phyloP scores from a whole-genome alignment of 2,329 filamentous ascomycete species.

The Coleophoma crateriformis region DNA sequence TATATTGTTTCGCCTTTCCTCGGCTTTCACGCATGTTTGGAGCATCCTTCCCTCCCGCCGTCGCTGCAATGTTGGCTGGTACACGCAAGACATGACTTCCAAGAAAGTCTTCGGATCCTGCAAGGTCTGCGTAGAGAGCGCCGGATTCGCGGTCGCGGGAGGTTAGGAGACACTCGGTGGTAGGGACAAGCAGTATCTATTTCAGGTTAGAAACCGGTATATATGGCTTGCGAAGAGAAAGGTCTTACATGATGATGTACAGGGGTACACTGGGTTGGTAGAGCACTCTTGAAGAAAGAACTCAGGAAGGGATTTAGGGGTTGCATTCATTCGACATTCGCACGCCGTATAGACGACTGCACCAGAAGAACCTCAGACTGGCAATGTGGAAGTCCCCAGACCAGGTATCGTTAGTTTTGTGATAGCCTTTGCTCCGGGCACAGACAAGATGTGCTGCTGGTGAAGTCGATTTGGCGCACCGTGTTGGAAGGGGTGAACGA shows the following conservation, averaged over 20 bases:
- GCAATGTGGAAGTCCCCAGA: slow-evolving; percentile 10
- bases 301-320: slow-evolving; percentile 97
- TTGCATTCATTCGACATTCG: slow-evolving; percentile 70
- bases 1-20: slow-evolving; percentile 90
- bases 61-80: slow-evolving; percentile 46
- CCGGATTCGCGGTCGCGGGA: slow-evolving; percentile 84
- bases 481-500: not conserved
- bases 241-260: slow-evolving; percentile 72
- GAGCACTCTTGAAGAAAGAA: slow-evolving; percentile 96
- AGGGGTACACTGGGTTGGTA: slow-evolving; percentile 86
- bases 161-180: slow-evolving; percentile 85
- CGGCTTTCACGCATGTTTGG: slow-evolving; percentile 77
- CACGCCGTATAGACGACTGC: slow-evolving; percentile 18
- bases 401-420: slow-evolving; percentile 2
- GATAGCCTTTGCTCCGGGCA: not conserved
- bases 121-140: slow-evolving; percentile 70
- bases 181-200: slow-evolving; percentile 82
- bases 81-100: slow-evolving; percentile 94
- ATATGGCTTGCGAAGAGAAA: slow-evolving; percentile 2
- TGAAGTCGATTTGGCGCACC: not conserved
- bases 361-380: slow-evolving; percentile 16
- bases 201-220: slow-evolving; percentile 2
- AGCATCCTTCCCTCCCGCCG: slow-evolving; percentile 49
- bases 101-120: slow-evolving; percentile 88
- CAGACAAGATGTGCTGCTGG: not conserved